Percentiles rank a stretch among this genome's conserved stretches.
Conservation (phyloP, 371 early-diverging fungal species). For the Lichtheimia hyalospora region DNA sequence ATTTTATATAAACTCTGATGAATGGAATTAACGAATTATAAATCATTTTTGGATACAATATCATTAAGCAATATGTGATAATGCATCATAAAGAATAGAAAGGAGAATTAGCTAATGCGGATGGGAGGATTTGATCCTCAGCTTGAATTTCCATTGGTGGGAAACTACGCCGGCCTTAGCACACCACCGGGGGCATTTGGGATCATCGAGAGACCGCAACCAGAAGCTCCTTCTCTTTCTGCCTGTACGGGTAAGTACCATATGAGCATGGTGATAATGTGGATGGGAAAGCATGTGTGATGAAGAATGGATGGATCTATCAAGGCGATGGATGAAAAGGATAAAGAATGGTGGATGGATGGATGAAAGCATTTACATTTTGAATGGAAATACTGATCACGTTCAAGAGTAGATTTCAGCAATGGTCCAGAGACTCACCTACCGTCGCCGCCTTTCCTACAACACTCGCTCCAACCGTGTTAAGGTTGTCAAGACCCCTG, state of each 20-base stretch:
- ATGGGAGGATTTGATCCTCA: too few relatives aligned
- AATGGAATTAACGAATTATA: too few relatives aligned
- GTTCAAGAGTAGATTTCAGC: slow-evolving; percentile 14
- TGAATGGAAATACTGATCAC: background rate
- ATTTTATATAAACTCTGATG: too few relatives aligned
- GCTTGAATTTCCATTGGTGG: too few relatives aligned
- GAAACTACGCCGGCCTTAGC: too few relatives aligned
- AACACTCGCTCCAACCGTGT: slow-evolving; percentile 98
- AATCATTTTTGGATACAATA: too few relatives aligned
- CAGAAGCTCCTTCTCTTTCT: slow-evolving; percentile 6
- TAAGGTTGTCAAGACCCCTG: slow-evolving; percentile 96
- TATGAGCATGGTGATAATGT: background rate
- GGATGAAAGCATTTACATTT: background rate
- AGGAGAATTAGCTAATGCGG: too few relatives aligned
- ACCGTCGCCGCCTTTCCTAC: slow-evolving; percentile 97
- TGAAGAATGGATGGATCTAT: slow-evolving; percentile 12
- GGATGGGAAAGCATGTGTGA: background rate
- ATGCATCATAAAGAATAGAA: too few relatives aligned
- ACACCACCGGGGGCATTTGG: background rate
- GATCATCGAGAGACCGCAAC: background rate
- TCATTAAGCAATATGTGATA: too few relatives aligned
- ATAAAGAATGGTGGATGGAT: too few relatives aligned
- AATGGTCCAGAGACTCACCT: slow-evolving; percentile 93
- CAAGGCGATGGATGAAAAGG: background rate
- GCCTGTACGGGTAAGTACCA: slow-evolving; percentile 9